Evolutionary conservation across 495 filamentous ascomycete species (phyloP).

Genomic region (Daldinia concentrica): DNA sequence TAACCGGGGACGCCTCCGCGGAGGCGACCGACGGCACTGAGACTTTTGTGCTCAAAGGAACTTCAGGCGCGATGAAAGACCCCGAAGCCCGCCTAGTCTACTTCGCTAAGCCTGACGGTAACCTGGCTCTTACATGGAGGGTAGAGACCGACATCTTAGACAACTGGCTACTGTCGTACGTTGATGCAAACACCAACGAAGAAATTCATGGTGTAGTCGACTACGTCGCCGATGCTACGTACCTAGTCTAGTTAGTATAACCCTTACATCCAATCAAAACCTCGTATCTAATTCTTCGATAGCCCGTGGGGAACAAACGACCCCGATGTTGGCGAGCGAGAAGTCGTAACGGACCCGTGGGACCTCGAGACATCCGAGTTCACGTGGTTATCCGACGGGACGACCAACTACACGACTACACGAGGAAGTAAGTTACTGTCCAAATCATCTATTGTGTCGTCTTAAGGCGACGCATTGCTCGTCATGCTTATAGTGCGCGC

Average conservation of each 20-base stretch:
- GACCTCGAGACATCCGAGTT: conserved; percentile 51
- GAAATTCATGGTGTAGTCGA: conserved; percentile 56
- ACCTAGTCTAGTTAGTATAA: conserved; percentile 52
- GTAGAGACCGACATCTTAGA: conserved; percentile 59
- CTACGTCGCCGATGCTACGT: conserved; percentile 59
- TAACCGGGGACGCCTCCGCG: conserved; percentile 49
- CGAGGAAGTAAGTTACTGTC: conserved; percentile 51
- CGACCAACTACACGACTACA: conserved; percentile 51
- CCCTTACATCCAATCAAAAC: neutral
- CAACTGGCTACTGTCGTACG: conserved; percentile 62
- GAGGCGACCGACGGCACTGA: conserved; percentile 45
- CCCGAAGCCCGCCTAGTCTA: conserved; percentile 58
- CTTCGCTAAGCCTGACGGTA: conserved; percentile 53
- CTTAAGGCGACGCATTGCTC: neutral
- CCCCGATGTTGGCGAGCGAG: conserved; percentile 54
- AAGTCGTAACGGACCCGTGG: conserved; percentile 52
- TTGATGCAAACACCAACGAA: conserved; percentile 53
- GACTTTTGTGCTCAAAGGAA: conserved; percentile 50
- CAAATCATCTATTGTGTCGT: neutral
- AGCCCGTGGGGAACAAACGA: conserved; percentile 59
- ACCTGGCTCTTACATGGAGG: conserved; percentile 57
- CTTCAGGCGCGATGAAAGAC: conserved; percentile 51
- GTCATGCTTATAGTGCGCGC: too few relatives aligned
- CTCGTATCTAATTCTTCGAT: conserved; percentile 27
- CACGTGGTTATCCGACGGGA: conserved; percentile 55